A percentile compares a stretch with the other conserved stretches of the same genome.
phyloP scores from a whole-genome alignment of 2,329 filamentous ascomycete species.

The Penicillium sp. region DNA sequence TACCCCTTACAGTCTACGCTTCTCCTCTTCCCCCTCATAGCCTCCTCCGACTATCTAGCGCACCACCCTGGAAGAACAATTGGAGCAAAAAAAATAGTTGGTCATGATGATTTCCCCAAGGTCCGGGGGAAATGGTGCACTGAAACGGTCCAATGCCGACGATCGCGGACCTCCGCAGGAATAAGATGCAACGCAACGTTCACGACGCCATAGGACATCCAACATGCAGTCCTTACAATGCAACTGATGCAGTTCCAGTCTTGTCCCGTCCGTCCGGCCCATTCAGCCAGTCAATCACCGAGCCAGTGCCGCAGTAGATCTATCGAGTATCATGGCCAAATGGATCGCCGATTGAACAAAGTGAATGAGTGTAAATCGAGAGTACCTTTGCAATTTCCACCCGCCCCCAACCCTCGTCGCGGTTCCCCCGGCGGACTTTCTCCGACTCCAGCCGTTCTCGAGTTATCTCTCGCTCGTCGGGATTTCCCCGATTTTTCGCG shows the following conservation, averaged over 20 bases:
- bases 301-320: background rate
- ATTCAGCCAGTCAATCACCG: background rate
- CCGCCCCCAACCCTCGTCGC: too few species aligned
- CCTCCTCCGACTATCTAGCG: background rate
- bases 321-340: background rate
- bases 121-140: background rate
- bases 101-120: background rate
- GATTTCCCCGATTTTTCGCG: constrained; percentile 11
- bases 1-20: too few species aligned
- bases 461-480: background rate
- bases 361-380: too few species aligned
- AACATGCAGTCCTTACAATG: too few species aligned
- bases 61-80: background rate
- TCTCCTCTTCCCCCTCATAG: background rate
- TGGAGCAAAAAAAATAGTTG: background rate
- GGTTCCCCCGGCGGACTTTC: constrained; percentile 13
- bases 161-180: constrained; percentile 9
- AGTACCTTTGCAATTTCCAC: too few species aligned
- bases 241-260: too few species aligned
- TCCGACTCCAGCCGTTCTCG: constrained; percentile 21
- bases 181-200: too few species aligned
- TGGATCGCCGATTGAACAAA: background rate
- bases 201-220: too few species aligned
- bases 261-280: background rate
- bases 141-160: background rate